phyloP scores from a whole-genome alignment of 2,329 filamentous ascomycete genomes.

The Aspergillus sp. region DNA sequence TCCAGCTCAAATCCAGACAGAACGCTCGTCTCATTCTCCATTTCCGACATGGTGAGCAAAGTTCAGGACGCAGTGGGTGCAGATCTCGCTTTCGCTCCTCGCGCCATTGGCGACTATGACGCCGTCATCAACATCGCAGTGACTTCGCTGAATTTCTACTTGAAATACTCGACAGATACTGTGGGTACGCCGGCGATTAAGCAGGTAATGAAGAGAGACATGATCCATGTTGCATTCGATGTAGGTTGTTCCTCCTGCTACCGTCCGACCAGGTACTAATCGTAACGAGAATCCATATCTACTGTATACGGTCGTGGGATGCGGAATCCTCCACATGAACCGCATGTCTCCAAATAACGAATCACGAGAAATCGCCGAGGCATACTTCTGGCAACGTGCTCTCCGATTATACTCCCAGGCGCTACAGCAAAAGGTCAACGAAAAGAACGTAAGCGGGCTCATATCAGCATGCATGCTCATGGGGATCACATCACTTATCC shows the following conservation, averaged over 20 bases:
- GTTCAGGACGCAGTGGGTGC: slow-evolving; percentile 13
- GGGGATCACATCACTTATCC: slow-evolving; percentile 25
- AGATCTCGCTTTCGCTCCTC: slow-evolving; percentile 4
- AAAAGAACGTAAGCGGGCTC: slow-evolving; percentile 26
- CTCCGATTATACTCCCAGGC: slow-evolving; percentile 27
- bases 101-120: background rate
- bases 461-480: slow-evolving; percentile 35
- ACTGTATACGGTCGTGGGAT: slow-evolving; percentile 33
- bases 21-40: slow-evolving; percentile 17
- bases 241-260: slow-evolving; percentile 8
- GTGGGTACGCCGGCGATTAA: slow-evolving; percentile 14
- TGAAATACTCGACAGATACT: slow-evolving; percentile 15
- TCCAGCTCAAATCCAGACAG: background rate
- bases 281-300: slow-evolving; percentile 24
- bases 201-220: slow-evolving; percentile 24
- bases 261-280: background rate
- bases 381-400: slow-evolving; percentile 31
- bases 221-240: slow-evolving; percentile 26
- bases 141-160: slow-evolving; percentile 23
- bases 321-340: slow-evolving; percentile 28
- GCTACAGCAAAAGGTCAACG: slow-evolving; percentile 17
- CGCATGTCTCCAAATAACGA: slow-evolving; percentile 20
- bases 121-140: slow-evolving; percentile 7
- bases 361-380: slow-evolving; percentile 22
- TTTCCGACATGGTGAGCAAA: slow-evolving; percentile 15